Conservation (phyloP, 2,329 filamentous ascomycete species). For the Monosporascus sp. region DNA sequence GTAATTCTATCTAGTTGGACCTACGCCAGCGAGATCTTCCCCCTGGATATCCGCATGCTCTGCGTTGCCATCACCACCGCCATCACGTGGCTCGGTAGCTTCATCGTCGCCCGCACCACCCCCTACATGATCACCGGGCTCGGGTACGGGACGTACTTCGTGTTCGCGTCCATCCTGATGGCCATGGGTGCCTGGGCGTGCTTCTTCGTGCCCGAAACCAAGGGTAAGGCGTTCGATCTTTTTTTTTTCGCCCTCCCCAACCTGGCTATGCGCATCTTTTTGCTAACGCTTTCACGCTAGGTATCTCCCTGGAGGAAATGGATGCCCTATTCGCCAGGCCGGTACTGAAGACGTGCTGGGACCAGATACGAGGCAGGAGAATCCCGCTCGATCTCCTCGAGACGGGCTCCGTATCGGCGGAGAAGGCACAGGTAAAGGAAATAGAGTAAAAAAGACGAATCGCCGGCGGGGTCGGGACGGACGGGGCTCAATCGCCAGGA, state of each 20-base stretch:
- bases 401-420: no score
- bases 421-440: no score
- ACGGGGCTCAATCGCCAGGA: no score
- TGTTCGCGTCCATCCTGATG: conserved; percentile 36
- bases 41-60: conserved; percentile 18
- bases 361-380: conserved; percentile 1
- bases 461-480: no score
- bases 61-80: conserved; percentile 18
- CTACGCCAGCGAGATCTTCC: conserved; percentile 19
- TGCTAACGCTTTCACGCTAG: neutral
- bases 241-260: neutral
- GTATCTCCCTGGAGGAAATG: conserved; percentile 32
- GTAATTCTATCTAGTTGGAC: conserved; percentile 17
- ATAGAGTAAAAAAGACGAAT: no score
- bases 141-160: conserved; percentile 38
- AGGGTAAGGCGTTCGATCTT: conserved; percentile 23
- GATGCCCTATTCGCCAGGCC: conserved; percentile 18
- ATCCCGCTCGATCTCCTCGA: neutral
- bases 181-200: conserved; percentile 33
- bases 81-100: conserved; percentile 17
- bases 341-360: conserved; percentile 1
- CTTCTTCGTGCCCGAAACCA: conserved; percentile 39
- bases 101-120: conserved; percentile 16
- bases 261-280: neutral
- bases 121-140: conserved; percentile 22